These are phyloP conservation scores for Malbranchea zuffiana DNA, from an alignment of 2,329 filamentous ascomycete genomes.

Conservation along the genomic window DNA sequence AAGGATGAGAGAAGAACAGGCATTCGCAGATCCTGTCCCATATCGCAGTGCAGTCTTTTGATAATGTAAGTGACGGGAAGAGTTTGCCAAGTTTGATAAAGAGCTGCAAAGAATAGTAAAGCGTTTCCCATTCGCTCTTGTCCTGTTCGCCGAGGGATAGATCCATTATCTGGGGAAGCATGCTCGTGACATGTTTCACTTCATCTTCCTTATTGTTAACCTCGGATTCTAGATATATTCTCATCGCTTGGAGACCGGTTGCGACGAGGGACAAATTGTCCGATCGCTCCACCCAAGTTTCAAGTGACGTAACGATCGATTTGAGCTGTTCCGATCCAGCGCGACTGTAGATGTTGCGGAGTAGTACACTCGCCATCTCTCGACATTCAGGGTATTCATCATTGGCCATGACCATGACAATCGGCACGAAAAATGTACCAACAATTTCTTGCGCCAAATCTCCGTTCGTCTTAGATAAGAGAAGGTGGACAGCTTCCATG, in stretches of 20 bases:
- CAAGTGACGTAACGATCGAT: slow-evolving; percentile 60
- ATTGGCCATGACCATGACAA: slow-evolving; percentile 77
- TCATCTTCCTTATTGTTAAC: slow-evolving; percentile 58
- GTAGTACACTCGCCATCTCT: slow-evolving; percentile 64
- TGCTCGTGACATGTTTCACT: slow-evolving; percentile 46
- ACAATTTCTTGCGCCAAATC: slow-evolving; percentile 74
- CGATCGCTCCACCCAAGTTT: slow-evolving; percentile 64
- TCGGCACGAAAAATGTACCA: slow-evolving; percentile 69
- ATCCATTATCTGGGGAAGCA: slow-evolving; percentile 46
- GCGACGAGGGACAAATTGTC: slow-evolving; percentile 60
- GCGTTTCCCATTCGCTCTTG: slow-evolving; percentile 54
- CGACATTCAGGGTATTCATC: slow-evolving; percentile 81
- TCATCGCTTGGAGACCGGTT: slow-evolving; percentile 69
- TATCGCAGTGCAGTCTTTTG: slow-evolving; percentile 48
- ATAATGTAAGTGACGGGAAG: slow-evolving; percentile 54
- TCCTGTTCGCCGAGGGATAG: slow-evolving; percentile 40
- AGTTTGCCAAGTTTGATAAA: slow-evolving; percentile 56
- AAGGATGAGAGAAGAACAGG: slow-evolving; percentile 59
- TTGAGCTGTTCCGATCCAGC: slow-evolving; percentile 62
- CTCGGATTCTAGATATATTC: slow-evolving; percentile 66
- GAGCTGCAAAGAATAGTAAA: slow-evolving; percentile 62
- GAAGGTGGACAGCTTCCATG: slow-evolving; percentile 77
- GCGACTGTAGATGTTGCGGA: slow-evolving; percentile 70
- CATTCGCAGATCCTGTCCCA: slow-evolving; percentile 61
- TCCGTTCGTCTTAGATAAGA: slow-evolving; percentile 75